Percentiles rank a stretch among this genome's conserved stretches.
phyloP scores from a whole-genome alignment of 2,329 filamentous ascomycete species.

The Paraconiothyrium sp. region DNA sequence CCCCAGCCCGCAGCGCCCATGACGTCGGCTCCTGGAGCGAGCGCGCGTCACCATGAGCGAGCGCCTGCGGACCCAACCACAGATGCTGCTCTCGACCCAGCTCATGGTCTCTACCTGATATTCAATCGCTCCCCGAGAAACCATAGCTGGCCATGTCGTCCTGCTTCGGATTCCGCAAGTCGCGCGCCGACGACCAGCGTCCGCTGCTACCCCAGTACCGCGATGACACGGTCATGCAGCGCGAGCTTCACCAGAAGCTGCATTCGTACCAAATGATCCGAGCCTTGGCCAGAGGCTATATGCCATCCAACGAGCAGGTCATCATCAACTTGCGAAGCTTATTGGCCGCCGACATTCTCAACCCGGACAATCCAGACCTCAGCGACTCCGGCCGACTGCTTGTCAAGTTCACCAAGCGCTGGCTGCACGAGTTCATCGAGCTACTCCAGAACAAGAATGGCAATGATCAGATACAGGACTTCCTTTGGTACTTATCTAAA shows the following conservation, averaged over 20 bases:
- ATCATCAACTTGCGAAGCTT: slow-evolving; percentile 83
- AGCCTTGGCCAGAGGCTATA: slow-evolving; percentile 82
- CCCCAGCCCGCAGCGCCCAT: not conserved
- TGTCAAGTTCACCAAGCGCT: slow-evolving; percentile 75
- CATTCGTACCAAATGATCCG: slow-evolving; percentile 92
- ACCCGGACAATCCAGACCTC: slow-evolving; percentile 76
- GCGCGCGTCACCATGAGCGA: slow-evolving; percentile 19
- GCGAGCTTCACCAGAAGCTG: slow-evolving; percentile 84
- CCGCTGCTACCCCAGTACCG: slow-evolving; percentile 85
- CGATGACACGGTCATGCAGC: slow-evolving; percentile 82
- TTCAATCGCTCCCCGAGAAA: slow-evolving; percentile 10
- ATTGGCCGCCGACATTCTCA: slow-evolving; percentile 79
- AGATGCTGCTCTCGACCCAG: not conserved
- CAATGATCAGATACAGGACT: slow-evolving; percentile 87
- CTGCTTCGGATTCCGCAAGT: slow-evolving; percentile 69
- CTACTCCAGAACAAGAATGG: slow-evolving; percentile 83
- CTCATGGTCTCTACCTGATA: slow-evolving; percentile 14
- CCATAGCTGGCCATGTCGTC: slow-evolving; percentile 61
- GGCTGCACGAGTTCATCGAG: slow-evolving; percentile 82
- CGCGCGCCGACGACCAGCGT: slow-evolving; percentile 67
- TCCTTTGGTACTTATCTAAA: slow-evolving; percentile 84
- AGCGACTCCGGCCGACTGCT: slow-evolving; percentile 81
- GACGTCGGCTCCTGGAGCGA: slow-evolving; percentile 16
- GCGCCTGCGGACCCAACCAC: not conserved
- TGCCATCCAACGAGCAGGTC: slow-evolving; percentile 89